Evolutionary conservation across 2,329 filamentous ascomycete species (phyloP).

Genomic region (Fusarium sp.): DNA sequence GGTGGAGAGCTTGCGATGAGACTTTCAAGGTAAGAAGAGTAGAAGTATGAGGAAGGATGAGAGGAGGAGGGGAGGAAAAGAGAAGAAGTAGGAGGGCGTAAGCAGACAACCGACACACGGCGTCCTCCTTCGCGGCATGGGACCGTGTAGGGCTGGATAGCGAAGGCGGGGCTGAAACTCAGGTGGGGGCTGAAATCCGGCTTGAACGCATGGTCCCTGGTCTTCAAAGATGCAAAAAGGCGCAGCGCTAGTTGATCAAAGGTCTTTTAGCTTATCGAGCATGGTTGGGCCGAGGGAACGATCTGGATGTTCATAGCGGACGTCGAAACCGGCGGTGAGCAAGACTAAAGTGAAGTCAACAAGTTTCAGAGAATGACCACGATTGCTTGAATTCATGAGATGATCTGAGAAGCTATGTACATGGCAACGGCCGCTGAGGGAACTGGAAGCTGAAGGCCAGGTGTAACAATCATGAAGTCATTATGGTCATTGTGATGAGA

Average conservation of each 20-base stretch:
- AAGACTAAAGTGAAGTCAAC: not conserved
- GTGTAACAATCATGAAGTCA: not conserved
- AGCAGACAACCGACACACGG: constrained; percentile 6
- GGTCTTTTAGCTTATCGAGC: not conserved
- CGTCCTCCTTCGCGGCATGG: constrained; percentile 4
- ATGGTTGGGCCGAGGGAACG: not conserved
- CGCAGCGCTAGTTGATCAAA: constrained; percentile 5
- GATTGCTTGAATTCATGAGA: not conserved
- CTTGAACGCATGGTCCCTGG: constrained; percentile 16
- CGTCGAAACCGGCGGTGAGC: constrained; percentile 18
- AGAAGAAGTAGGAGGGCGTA: constrained; percentile 8
- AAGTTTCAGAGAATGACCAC: not conserved
- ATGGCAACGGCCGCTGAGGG: not conserved
- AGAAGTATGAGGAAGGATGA: not conserved
- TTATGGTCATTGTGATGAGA: not conserved
- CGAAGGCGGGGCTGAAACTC: constrained; percentile 34
- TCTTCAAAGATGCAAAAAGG: not conserved
- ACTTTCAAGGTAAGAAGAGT: not conserved
- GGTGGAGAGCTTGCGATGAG: not conserved
- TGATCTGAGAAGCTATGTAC: not conserved
- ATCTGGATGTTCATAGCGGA: not conserved
- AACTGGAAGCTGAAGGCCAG: constrained; percentile 2
- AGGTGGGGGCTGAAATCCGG: constrained; percentile 28
- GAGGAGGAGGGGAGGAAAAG: constrained; percentile 6
- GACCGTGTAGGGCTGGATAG: constrained; percentile 41